Evolutionary conservation across 495 filamentous ascomycete genomes (phyloP), one percentile per base, ranked within the genome.

Genomic region (Aspergillus bridgeri): DNA sequence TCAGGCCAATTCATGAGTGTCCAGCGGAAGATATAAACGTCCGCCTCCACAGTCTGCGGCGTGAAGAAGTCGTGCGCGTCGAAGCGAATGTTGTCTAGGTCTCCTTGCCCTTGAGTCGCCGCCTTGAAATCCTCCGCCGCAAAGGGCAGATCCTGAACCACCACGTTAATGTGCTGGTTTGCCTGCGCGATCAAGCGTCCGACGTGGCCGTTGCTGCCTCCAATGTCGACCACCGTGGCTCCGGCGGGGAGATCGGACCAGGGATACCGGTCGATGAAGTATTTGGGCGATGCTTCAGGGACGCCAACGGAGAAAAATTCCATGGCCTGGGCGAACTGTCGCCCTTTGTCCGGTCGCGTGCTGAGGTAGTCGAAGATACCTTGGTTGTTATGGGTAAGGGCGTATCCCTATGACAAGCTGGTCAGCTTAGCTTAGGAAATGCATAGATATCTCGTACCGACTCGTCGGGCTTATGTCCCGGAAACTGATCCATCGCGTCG

Each of bases 171-270:
- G 22, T 2, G 9, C 24, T 18, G 22, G 23, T 50, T 50, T 50
- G 22, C 23, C 48, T 5, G 23, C 11, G 48, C 19, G 23, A 50
- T 50, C 19, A 27, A 5, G 2, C 48, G 48, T 17, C 48, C 48
- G 5, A 50, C 22, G 19, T 29, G 22, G 7, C 48, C 48, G 7
- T 50, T 29, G 15, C 23, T 27, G 21, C 48, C 48, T 6, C 48
- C 48, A 4, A 50, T 23, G 48, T 50, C 48, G n/a, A 50, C 48
- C 11, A 50, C 48, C 23, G 29, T 29, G 13, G 48, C 48, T 17
- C 48, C 48, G 15, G 15, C 22, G 15, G 24, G 48, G 7, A 50
- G 22, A 24, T 17, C 17, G 18, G 6, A 18, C 22, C 21, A 50
- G 5, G 48, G 48, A 13, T 50, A 50, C 22, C 23, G 6, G 23